Base-by-base conservation (phyloP, 208 protist genomes). In the Wallacemonas rigidus region DNA sequence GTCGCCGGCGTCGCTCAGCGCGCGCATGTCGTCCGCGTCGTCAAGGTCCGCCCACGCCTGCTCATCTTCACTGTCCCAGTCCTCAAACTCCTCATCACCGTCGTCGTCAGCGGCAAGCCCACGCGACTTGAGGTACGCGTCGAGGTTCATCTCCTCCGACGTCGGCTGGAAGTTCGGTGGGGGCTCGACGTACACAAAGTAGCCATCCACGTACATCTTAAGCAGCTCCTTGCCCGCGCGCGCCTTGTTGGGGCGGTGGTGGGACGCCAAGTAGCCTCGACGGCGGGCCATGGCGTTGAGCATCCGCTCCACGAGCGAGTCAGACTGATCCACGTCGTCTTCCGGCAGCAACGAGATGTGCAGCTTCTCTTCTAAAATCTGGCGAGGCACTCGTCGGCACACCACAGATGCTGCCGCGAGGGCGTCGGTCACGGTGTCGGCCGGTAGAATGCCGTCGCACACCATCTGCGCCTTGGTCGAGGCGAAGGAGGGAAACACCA, bases 381-480 rank as follows among this genome's bases (percentile, higher is more conserved):
- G 41, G 2, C 84, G 83, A 36, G 88, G 84, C 47, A 96, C 61
- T 43, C 85, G 86, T 14, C 79, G 79, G 72, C 87, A 93, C 14
- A 95, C 62, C 11, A 94, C 83, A 2, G 80, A 69, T 54, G 82
- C 71, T n/a, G 91, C 76, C 51, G 78, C 77, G 38, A 97, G 75
- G 15, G 83, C 81, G 63, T 96, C 85, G 4, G 87, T 94, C 45
- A 83, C 79, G 43, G 83, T 93, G 72, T 93, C 90, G 14, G 99
- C 95, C 9, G 98, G 98, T 3, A 99, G 86, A 43, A 99, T 93
- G 65, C 98, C 98, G 75, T 98, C 97, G 71, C 93, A 98, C 67
- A 99, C 87, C 94, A 99, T 97, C 65, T 99, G 95, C 61, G 88
- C 95, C 63, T 93, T 92, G 4, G 88, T 98, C 17, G 83, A 90